Evolutionary conservation across 2,329 filamentous ascomycete species (phyloP).

Genomic region (Trichophyton equinum): DNA sequence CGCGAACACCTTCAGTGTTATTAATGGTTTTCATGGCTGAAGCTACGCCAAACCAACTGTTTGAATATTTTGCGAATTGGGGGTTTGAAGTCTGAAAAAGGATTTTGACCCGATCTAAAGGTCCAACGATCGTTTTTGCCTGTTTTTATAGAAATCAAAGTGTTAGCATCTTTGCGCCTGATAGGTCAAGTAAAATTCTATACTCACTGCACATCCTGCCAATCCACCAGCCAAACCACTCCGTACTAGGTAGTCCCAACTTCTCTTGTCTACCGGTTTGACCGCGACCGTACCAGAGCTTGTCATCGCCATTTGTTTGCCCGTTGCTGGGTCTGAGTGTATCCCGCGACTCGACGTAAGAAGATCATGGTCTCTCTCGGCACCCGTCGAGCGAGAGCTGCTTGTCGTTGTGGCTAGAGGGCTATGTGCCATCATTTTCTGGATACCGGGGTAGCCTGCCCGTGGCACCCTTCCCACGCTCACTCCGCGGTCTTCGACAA

Average conservation of each 20-base stretch:
- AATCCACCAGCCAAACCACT: constrained; percentile 78
- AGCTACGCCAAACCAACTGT: constrained; percentile 75
- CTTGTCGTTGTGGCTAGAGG: not conserved
- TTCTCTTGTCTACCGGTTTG: constrained; percentile 49
- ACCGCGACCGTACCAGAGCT: not conserved
- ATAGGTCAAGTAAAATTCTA: not conserved
- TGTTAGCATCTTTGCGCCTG: constrained; percentile 8
- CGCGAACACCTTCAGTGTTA: constrained; percentile 54
- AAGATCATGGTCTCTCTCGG: not conserved
- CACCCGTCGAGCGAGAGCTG: not conserved
- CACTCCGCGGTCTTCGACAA: not conserved
- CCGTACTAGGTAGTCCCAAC: constrained; percentile 68
- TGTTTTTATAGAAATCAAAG: constrained; percentile 26
- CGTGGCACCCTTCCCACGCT: not conserved
- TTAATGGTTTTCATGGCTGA: constrained; percentile 77
- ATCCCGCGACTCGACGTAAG: not conserved
- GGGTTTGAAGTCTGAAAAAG: constrained; percentile 94
- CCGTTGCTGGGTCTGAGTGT: not conserved
- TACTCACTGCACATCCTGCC: constrained; percentile 77
- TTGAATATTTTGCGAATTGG: constrained; percentile 83
- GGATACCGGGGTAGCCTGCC: not conserved
- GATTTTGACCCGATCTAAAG: constrained; percentile 95
- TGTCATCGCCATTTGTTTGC: not conserved
- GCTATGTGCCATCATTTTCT: not conserved
- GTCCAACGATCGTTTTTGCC: constrained; percentile 92